phyloP scores from a whole-genome alignment of 805 yeast species.

The Candida maris region DNA sequence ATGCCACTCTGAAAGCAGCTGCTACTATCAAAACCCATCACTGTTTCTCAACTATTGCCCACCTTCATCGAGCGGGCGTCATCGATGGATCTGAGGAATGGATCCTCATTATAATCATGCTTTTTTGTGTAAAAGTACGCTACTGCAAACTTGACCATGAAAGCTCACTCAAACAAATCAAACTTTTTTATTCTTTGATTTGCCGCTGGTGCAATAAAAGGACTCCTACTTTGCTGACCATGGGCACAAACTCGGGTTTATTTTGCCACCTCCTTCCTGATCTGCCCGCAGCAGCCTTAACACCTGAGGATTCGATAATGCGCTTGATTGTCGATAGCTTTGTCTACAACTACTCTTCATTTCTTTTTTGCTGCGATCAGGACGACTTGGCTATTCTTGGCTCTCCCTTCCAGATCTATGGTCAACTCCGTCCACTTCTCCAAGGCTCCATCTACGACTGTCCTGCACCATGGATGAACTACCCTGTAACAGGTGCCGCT shows the following conservation, averaged over 20 bases:
- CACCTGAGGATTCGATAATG: neutral
- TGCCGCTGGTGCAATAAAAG: constrained; percentile 1
- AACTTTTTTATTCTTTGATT: neutral
- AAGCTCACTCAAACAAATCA: neutral
- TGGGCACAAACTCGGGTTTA: too few relatives aligned
- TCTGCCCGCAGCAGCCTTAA: neutral
- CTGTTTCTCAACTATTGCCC: too few relatives aligned
- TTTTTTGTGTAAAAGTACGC: neutral
- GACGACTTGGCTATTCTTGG: constrained; percentile 29
- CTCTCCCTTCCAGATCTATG: constrained; percentile 36
- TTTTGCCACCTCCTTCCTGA: too few relatives aligned
- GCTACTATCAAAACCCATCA: too few relatives aligned
- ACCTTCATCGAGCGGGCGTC: too few relatives aligned
- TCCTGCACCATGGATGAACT: constrained; percentile 32
- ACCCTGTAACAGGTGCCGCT: constrained; percentile 36
- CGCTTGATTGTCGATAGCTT: constrained; percentile 37
- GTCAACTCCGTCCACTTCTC: constrained; percentile 25
- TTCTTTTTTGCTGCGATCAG: constrained; percentile 29
- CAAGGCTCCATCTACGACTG: constrained; percentile 30
- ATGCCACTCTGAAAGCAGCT: too few relatives aligned
- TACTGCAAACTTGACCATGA: neutral
- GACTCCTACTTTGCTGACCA: too few relatives aligned
- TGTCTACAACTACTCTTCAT: constrained; percentile 36
- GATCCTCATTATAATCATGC: neutral
- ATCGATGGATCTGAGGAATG: constrained; percentile 1